Base-by-base conservation (phyloP, 169 alveolate genomes). In the Neospora caninum region DNA sequence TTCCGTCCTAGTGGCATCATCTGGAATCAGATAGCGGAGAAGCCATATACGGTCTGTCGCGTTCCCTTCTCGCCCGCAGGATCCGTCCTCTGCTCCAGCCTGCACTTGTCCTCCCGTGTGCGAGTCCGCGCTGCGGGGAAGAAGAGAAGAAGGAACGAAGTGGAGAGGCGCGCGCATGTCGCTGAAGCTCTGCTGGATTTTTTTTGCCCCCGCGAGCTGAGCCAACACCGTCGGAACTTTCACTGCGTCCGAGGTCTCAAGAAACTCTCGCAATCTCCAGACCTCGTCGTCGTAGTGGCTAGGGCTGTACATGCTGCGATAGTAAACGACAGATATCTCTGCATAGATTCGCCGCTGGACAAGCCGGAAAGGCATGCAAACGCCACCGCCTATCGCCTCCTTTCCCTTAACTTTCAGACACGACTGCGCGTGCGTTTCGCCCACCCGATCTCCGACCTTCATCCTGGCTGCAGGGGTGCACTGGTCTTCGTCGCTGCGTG, bases 151-250 rank as follows among this genome's bases (percentile, higher is more conserved):
- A 41, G 89, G 69, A 42, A 38, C 22, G 4, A 82, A 43, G 64
- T 82, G 89, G 34, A 82, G 78, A 22, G 49, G 69, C 69, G 7
- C 34, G 39, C 20, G 86, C 93, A 53, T 91, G 88, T 95, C 95
- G 53, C 96, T 92, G 92, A 96, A 93, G 88, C 94, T 91, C 95
- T 97, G 96, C 93, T 97, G 98, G 64, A 97, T 94, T 82, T 94
- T 80, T 94, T 97, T 97, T n/a, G 95, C 94, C 20, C 98, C 97
- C 27, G 98, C 97, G 49, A 97, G 95, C 94, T 96, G 97, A 67
- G 95, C 96, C 39, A 96, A 96, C 9, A 96, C 93, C 36, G 97
- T 94, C 0, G 98, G 98, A 58, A 95, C 93, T 83, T 97, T 97
- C 39, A 97, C 96, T n/a, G 98, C 97, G 54, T 95, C 96, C 45